Conservation (phyloP, 805 yeast species). For the Kluyveromyces aestuarii region DNA sequence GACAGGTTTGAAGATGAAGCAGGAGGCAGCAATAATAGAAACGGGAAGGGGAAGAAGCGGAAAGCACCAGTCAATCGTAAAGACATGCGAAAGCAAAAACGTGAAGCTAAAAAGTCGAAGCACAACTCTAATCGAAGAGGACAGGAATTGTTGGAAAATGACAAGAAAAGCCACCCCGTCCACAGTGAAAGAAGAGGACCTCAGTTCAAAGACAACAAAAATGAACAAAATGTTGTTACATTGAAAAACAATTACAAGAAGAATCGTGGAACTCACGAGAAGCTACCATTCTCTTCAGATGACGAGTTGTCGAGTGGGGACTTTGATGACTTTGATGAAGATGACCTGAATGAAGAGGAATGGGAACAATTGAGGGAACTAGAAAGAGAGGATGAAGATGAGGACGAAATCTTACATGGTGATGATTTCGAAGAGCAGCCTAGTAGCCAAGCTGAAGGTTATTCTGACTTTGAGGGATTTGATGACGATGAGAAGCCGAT, state of each 20-base stretch:
- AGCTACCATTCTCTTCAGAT: slow-evolving; percentile 28
- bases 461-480: neutral
- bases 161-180: neutral
- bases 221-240: slow-evolving; percentile 6
- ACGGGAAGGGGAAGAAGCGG: slow-evolving; percentile 4
- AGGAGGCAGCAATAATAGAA: slow-evolving; percentile 28
- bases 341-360: slow-evolving; percentile 17
- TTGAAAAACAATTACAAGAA: slow-evolving; percentile 2
- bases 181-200: neutral
- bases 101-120: slow-evolving; percentile 28
- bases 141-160: neutral
- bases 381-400: slow-evolving; percentile 10
- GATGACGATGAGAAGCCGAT: slow-evolving; percentile 17
- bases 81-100: slow-evolving; percentile 35
- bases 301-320: slow-evolving; percentile 36
- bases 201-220: slow-evolving; percentile 3
- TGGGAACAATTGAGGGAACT: slow-evolving; percentile 12
- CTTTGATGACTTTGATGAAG: slow-evolving; percentile 31
- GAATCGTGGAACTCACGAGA: neutral
- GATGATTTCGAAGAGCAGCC: too few species aligned
- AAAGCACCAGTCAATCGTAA: slow-evolving; percentile 29
- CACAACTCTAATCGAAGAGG: neutral
- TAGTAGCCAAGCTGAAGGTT: too few species aligned
- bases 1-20: slow-evolving; percentile 24
- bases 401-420: too few species aligned